A percentile compares a stretch with the other conserved stretches of the same genome.
phyloP scores from a whole-genome alignment of 2,329 filamentous ascomycete species.

The Cladorrhinum sp. region DNA sequence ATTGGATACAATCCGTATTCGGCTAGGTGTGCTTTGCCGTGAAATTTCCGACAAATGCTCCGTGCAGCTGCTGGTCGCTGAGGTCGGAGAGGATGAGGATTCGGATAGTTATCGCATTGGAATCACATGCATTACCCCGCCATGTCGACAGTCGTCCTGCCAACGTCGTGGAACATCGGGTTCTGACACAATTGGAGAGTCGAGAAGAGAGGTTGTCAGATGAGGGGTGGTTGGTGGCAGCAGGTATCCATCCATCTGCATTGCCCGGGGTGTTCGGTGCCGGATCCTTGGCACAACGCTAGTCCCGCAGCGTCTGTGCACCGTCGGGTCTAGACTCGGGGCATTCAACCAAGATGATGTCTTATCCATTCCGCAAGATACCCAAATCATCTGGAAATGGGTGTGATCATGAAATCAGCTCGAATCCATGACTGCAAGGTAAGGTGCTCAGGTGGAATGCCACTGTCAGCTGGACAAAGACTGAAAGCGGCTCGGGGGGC shows the following conservation, averaged over 20 bases:
- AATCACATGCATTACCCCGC: no score
- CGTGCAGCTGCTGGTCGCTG: no score
- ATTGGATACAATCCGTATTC: no score
- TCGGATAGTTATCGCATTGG: no score
- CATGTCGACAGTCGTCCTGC: no score
- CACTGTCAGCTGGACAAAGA: conserved; percentile 8
- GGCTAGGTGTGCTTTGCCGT: no score
- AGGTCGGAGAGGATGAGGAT: no score
- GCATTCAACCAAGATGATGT: not conserved
- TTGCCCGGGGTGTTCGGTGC: not conserved
- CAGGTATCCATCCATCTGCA: not conserved
- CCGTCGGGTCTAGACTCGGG: not conserved
- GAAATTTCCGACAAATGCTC: no score
- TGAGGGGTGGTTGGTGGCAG: not conserved
- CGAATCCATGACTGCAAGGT: not conserved
- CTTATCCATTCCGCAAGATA: not conserved
- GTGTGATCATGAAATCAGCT: no score
- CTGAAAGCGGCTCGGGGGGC: conserved; percentile 1
- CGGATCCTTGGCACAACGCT: not conserved
- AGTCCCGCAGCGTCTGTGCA: not conserved
- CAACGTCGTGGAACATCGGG: not conserved
- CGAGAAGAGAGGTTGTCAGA: not conserved
- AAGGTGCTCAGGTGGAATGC: not conserved
- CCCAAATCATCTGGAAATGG: not conserved
- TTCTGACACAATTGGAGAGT: not conserved